phyloP scores from a whole-genome alignment of 2,329 filamentous ascomycete genomes.

The Periconia digitata region DNA sequence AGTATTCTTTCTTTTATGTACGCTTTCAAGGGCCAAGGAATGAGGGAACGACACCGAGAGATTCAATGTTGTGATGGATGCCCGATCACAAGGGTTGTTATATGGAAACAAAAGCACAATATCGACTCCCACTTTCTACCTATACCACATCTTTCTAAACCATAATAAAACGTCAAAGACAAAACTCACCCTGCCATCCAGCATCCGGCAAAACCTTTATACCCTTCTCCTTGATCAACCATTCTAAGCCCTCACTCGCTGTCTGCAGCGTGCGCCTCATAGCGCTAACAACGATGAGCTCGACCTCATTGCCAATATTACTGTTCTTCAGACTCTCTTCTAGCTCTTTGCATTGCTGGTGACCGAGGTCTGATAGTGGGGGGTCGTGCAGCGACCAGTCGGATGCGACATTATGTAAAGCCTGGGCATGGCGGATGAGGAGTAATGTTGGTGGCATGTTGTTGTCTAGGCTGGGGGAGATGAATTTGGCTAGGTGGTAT shows the following conservation, averaged over 20 bases:
- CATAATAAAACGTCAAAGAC: neutral
- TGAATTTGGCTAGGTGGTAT: too few relatives aligned
- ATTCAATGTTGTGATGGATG: too few relatives aligned
- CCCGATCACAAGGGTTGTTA: too few relatives aligned
- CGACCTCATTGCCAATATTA: slow-evolving; percentile 48
- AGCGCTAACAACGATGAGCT: slow-evolving; percentile 63
- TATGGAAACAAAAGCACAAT: too few relatives aligned
- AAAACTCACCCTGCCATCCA: slow-evolving; percentile 62
- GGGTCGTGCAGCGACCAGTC: slow-evolving; percentile 48
- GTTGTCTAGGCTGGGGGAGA: too few relatives aligned
- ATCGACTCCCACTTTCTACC: too few relatives aligned
- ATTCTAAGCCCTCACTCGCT: slow-evolving; percentile 59
- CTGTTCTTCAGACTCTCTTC: slow-evolving; percentile 40
- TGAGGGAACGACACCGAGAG: too few relatives aligned
- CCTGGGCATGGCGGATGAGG: slow-evolving; percentile 50
- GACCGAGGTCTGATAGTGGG: slow-evolving; percentile 44
- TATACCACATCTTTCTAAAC: too few relatives aligned
- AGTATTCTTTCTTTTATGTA: neutral
- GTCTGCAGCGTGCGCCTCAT: slow-evolving; percentile 69
- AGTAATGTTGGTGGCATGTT: slow-evolving; percentile 49
- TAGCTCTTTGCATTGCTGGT: slow-evolving; percentile 45
- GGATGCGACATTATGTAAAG: slow-evolving; percentile 46
- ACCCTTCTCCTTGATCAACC: slow-evolving; percentile 52
- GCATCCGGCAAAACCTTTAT: slow-evolving; percentile 60
- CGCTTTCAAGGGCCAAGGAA: too few relatives aligned